Evolutionary conservation across 345 rosid species (phyloP).

Genomic region (Camelina neglecta): DNA sequence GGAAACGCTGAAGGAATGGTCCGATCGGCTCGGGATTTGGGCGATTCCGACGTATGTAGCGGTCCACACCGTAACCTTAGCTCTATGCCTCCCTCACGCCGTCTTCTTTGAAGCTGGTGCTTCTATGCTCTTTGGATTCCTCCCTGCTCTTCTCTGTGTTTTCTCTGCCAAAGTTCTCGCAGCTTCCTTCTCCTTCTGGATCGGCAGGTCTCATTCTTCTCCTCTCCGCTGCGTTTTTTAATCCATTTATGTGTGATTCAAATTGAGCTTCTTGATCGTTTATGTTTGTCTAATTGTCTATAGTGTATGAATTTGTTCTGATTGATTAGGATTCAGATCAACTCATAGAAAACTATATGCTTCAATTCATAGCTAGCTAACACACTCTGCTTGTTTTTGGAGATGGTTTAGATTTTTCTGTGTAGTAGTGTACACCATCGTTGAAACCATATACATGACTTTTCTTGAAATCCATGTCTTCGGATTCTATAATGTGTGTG

Average conservation of each 20-base stretch:
- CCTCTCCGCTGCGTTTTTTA: neutral
- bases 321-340: too few relatives aligned
- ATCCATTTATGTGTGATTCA: neutral
- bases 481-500: too few relatives aligned
- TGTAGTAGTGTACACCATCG: too few relatives aligned
- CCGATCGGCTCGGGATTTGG: constrained; percentile 79
- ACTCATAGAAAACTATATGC: too few relatives aligned
- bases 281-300: too few relatives aligned
- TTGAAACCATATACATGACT: too few relatives aligned
- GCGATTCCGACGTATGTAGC: constrained; percentile 87
- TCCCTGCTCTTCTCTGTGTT: constrained; percentile 79
- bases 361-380: too few relatives aligned
- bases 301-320: too few relatives aligned
- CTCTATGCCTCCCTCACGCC: constrained; percentile 85
- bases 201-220: constrained; percentile 66
- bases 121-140: constrained; percentile 80
- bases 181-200: constrained; percentile 87
- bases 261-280: neutral
- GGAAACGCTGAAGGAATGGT: constrained; percentile 54
- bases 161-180: constrained; percentile 82
- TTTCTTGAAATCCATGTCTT: too few relatives aligned
- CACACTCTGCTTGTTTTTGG: too few relatives aligned
- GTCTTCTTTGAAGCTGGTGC: constrained; percentile 93
- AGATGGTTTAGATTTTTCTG: too few relatives aligned
- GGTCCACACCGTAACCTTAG: constrained; percentile 72